phyloP scores from a whole-genome alignment of 352 stramenopile genomes.

The Pythium diclinum region DNA sequence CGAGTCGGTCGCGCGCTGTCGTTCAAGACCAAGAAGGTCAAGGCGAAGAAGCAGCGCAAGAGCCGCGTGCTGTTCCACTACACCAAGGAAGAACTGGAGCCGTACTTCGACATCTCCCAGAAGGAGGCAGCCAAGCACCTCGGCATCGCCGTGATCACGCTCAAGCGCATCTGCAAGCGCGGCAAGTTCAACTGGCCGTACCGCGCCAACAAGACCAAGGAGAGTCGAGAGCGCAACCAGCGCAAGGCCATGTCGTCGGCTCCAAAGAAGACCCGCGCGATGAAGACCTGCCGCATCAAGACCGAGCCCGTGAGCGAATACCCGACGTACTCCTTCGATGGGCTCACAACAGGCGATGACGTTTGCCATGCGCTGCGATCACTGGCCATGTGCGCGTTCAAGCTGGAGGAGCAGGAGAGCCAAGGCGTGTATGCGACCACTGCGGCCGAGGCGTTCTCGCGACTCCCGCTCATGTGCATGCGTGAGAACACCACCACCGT shows the following conservation, averaged over 20 bases:
- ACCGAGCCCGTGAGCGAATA: neutral
- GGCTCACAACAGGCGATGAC: neutral
- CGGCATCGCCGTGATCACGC: slow-evolving; percentile 51
- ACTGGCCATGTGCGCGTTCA: slow-evolving; percentile 25
- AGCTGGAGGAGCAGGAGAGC: slow-evolving; percentile 22
- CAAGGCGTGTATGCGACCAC: slow-evolving; percentile 10
- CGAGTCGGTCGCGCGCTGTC: slow-evolving; percentile 23
- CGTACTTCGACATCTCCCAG: slow-evolving; percentile 54
- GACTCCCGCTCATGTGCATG: slow-evolving; percentile 25
- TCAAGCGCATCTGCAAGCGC: slow-evolving; percentile 66
- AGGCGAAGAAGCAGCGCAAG: slow-evolving; percentile 34
- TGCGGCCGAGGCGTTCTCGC: slow-evolving; percentile 24
- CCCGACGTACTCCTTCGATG: slow-evolving; percentile 7
- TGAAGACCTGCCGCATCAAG: neutral
- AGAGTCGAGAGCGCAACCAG: slow-evolving; percentile 13
- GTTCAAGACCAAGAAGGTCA: slow-evolving; percentile 21
- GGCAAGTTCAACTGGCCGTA: slow-evolving; percentile 60
- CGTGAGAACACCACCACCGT: slow-evolving; percentile 23
- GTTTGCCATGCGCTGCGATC: slow-evolving; percentile 21
- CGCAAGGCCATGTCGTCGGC: neutral
- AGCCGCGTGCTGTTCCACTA: slow-evolving; percentile 47
- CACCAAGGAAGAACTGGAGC: slow-evolving; percentile 30
- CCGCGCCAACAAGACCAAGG: slow-evolving; percentile 30
- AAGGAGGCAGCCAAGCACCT: slow-evolving; percentile 41
- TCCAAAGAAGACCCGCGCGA: neutral